Evolutionary conservation across 2,329 filamentous ascomycete genomes (phyloP).

Genomic region (Fusarium xyrophilum): DNA sequence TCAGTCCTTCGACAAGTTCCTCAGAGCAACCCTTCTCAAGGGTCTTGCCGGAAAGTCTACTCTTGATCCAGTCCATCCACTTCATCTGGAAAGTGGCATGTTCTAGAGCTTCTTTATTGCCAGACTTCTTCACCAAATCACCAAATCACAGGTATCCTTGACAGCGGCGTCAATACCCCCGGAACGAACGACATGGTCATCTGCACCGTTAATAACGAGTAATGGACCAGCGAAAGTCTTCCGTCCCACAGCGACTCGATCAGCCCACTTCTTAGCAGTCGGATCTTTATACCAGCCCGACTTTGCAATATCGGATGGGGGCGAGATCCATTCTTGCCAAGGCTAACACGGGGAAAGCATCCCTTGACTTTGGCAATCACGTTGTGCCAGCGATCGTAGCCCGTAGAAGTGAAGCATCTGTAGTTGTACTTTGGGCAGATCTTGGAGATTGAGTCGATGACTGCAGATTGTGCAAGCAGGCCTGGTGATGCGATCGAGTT

Average conservation of each 20-base stretch:
- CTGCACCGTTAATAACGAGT: background rate
- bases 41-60: slow-evolving; percentile 3
- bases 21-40: background rate
- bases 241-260: background rate
- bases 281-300: background rate
- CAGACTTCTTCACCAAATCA: background rate
- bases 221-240: background rate
- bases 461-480: background rate
- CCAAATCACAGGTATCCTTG: background rate
- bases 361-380: slow-evolving; percentile 12
- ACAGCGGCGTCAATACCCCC: slow-evolving; percentile 5
- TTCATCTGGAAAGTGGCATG: slow-evolving; percentile 6
- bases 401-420: slow-evolving; percentile 5
- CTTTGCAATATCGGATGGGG: background rate
- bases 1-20: background rate
- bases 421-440: slow-evolving; percentile 24
- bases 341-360: slow-evolving; percentile 16
- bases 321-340: slow-evolving; percentile 2
- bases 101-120: background rate
- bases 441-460: slow-evolving; percentile 21
- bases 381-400: slow-evolving; percentile 27
- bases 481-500: slow-evolving; percentile 3
- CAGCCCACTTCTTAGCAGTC: background rate
- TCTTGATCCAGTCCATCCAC: slow-evolving; percentile 28
- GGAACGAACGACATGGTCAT: slow-evolving; percentile 11